Evolutionary conservation across 31 red algal species (phyloP).

Genomic region (Bonnemaisonia californica): DNA sequence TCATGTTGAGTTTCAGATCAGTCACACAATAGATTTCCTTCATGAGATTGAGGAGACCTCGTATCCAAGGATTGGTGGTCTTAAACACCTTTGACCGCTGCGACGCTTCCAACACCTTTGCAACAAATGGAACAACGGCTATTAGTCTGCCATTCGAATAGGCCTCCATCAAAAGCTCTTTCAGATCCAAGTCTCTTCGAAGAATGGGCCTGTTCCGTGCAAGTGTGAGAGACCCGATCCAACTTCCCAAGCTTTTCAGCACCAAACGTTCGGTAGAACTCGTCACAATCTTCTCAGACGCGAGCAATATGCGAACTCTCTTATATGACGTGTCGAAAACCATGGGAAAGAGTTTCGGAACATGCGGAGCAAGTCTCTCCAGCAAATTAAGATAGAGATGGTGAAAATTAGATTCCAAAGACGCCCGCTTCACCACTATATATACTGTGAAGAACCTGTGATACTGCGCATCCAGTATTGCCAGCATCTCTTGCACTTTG

Average conservation of each 20-base stretch:
- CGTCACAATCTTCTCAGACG: constrained; percentile 61
- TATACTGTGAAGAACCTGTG: constrained; percentile 80
- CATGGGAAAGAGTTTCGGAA: constrained; percentile 57
- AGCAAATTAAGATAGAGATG: constrained; percentile 78
- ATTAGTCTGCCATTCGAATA: constrained; percentile 84
- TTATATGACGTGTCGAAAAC: constrained; percentile 80
- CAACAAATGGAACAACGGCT: constrained; percentile 87
- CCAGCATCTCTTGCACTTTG: constrained; percentile 79
- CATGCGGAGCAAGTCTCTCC: constrained; percentile 39
- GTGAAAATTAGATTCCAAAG: constrained; percentile 90
- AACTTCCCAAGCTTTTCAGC: constrained; percentile 91
- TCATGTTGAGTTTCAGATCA: constrained; percentile 94
- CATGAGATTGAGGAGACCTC: constrained; percentile 82
- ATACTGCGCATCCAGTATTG: constrained; percentile 40
- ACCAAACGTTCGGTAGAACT: constrained; percentile 71
- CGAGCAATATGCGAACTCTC: constrained; percentile 77
- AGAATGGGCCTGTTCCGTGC: constrained; percentile 87
- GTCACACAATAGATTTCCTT: constrained; percentile 86
- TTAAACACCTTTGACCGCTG: constrained; percentile 74
- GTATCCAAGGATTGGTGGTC: constrained; percentile 92
- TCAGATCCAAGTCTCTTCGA: constrained; percentile 75
- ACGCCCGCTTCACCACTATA: constrained; percentile 92
- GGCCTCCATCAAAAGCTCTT: constrained; percentile 77
- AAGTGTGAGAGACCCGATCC: constrained; percentile 89
- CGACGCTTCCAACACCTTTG: constrained; percentile 84